phyloP scores from a whole-genome alignment of 805 yeast species.

The Saccharomycopsis malanga region DNA sequence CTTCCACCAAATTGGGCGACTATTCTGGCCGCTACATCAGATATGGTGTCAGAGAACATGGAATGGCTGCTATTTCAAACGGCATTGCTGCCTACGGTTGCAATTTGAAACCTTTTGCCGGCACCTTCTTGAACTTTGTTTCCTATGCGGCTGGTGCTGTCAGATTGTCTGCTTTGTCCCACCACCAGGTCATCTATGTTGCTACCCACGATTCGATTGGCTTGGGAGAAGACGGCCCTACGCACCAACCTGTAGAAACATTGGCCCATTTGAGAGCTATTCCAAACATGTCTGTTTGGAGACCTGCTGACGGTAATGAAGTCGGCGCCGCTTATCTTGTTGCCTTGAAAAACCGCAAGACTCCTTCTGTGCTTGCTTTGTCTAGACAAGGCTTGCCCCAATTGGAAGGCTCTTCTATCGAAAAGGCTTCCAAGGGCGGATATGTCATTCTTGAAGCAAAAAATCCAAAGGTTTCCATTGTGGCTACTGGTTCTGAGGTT shows the following conservation, averaged over 20 bases:
- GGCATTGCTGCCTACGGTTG: constrained; percentile 90
- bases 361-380: constrained; percentile 71
- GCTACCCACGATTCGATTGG: constrained; percentile 90
- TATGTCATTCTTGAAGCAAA: constrained; percentile 62
- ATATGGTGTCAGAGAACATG: constrained; percentile 99
- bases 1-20: constrained; percentile 69
- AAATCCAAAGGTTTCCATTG: constrained; percentile 64
- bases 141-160: constrained; percentile 83
- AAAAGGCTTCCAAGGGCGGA: constrained; percentile 93
- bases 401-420: constrained; percentile 85
- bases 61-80: constrained; percentile 97
- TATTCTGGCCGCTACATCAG: constrained; percentile 91
- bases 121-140: constrained; percentile 93
- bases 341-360: constrained; percentile 52
- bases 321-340: constrained; percentile 73
- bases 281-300: constrained; percentile 80
- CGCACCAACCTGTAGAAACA: constrained; percentile 89
- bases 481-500: constrained; percentile 94
- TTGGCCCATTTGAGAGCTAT: constrained; percentile 79
- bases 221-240: constrained; percentile 90
- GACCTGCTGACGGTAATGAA: constrained; percentile 93
- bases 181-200: constrained; percentile 78
- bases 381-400: constrained; percentile 90
- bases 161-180: constrained; percentile 76
- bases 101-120: constrained; percentile 86